Evolutionary conservation across 164 flowering plant genomes (phyloP).

Genomic region (Vitis rotundifolia): DNA sequence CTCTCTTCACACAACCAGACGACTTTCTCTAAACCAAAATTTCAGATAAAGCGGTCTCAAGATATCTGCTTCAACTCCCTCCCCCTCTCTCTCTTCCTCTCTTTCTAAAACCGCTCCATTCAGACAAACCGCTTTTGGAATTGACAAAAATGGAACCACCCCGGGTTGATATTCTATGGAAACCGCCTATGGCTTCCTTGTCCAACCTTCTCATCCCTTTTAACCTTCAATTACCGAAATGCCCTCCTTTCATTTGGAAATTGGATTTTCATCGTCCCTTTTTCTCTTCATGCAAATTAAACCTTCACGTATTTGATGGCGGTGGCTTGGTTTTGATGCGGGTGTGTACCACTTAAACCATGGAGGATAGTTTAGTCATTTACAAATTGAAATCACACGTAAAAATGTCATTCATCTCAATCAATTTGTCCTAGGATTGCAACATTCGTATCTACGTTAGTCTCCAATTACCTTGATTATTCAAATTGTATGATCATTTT

Average conservation of each 20-base stretch:
- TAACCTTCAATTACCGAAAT: slow-evolving; percentile 10
- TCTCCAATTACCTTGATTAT: too few species aligned
- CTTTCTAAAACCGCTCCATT: slow-evolving; percentile 19
- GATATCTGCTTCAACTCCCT: slow-evolving; percentile 14
- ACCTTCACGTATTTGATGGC: slow-evolving; percentile 22
- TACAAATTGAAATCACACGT: too few species aligned
- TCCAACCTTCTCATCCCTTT: not conserved
- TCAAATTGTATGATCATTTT: too few species aligned
- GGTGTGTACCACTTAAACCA: too few species aligned
- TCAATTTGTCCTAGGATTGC: too few species aligned
- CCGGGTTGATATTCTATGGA: slow-evolving; percentile 9
- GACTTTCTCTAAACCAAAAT: slow-evolving; percentile 32
- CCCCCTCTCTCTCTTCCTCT: slow-evolving; percentile 10
- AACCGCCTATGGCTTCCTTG: slow-evolving; percentile 20
- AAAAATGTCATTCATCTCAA: too few species aligned
- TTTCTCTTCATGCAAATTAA: slow-evolving; percentile 22
- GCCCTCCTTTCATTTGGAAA: not conserved
- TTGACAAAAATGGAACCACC: not conserved
- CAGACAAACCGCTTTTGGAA: slow-evolving; percentile 14
- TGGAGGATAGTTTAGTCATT: too few species aligned
- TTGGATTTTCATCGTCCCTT: too few species aligned
- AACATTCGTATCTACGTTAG: too few species aligned
- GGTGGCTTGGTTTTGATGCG: slow-evolving; percentile 15
- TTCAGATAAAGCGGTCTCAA: slow-evolving; percentile 46
- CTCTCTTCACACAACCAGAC: slow-evolving; percentile 24